Evolutionary conservation across 345 rosid genomes (phyloP).

Genomic region (Nasturtium officinale): DNA sequence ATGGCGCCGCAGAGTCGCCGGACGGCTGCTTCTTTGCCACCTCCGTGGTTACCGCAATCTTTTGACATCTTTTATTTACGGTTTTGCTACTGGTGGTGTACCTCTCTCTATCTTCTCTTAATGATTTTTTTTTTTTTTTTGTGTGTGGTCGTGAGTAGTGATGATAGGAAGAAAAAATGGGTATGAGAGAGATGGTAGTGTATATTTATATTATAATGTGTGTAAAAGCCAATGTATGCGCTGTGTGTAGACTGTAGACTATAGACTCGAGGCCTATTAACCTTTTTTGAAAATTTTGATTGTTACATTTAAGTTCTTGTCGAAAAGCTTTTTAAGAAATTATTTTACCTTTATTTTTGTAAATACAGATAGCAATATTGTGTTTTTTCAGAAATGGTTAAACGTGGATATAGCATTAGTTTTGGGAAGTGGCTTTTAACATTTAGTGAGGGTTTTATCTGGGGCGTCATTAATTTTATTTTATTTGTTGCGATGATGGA

Average conservation of each 20-base stretch:
- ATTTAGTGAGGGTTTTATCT: slow-evolving; percentile 8
- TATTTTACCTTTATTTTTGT: not conserved
- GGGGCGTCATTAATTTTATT: not conserved
- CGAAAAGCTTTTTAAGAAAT: not conserved
- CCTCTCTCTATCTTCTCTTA: slow-evolving; percentile 20
- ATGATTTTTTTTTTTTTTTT: not conserved
- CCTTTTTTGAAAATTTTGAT: not conserved
- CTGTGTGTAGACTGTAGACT: slow-evolving; percentile 10
- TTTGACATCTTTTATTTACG: slow-evolving; percentile 42
- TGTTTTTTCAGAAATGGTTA: not conserved
- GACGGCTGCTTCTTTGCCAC: slow-evolving; percentile 39
- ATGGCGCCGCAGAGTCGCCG: slow-evolving; percentile 42
- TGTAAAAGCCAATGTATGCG: slow-evolving; percentile 24
- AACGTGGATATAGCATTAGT: not conserved
- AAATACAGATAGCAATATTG: not conserved
- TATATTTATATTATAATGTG: slow-evolving; percentile 26
- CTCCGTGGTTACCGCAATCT: slow-evolving; percentile 49
- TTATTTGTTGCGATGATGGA: slow-evolving; percentile 27
- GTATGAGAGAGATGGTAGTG: slow-evolving; percentile 20
- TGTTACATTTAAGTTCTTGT: slow-evolving; percentile 9
- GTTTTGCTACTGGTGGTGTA: slow-evolving; percentile 30
- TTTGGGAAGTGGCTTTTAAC: slow-evolving; percentile 17
- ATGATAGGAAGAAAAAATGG: slow-evolving; percentile 31
- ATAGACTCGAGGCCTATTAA: not conserved
- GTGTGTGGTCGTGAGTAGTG: slow-evolving; percentile 32